A percentile compares a stretch with the other conserved stretches of the same genome.
These are phyloP conservation scores for Globisporangium uncinulatum DNA, from an alignment of 352 stramenopile genomes.

Conservation along the genomic window DNA sequence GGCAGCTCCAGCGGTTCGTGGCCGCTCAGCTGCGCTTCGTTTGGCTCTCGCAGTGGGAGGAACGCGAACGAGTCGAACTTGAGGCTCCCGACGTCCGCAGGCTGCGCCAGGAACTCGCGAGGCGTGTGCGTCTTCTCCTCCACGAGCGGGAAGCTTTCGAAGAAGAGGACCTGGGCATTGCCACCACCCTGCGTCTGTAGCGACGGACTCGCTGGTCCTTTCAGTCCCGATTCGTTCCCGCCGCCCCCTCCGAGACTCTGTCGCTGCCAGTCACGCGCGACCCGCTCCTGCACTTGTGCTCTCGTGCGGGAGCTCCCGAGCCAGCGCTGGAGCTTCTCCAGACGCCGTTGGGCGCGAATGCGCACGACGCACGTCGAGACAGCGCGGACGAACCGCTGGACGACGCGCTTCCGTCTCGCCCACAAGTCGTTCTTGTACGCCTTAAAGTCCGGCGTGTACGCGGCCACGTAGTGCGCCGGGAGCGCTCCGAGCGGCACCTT, in stretches of 20 bases:
- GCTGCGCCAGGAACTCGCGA: constrained; percentile 30
- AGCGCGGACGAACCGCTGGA: constrained; percentile 60
- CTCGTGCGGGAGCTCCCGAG: constrained; percentile 39
- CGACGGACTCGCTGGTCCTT: too few relatives aligned
- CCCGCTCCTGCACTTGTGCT: constrained; percentile 49
- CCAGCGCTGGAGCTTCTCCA: constrained; percentile 52
- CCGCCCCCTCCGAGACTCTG: constrained; percentile 5
- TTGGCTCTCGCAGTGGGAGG: constrained; percentile 51
- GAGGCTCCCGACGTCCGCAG: constrained; percentile 31
- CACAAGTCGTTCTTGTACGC: constrained; percentile 87
- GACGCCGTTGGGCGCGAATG: constrained; percentile 46
- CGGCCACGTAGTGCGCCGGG: constrained; percentile 32
- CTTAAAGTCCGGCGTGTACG: constrained; percentile 68
- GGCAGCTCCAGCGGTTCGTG: constrained; percentile 51
- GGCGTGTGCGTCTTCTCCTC: constrained; percentile 40
- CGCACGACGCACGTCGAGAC: constrained; percentile 75
- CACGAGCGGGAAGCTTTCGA: constrained; percentile 58
- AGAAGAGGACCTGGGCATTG: constrained; percentile 12
- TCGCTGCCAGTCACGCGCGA: constrained; percentile 45
- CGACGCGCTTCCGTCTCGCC: constrained; percentile 53
- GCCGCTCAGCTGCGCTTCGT: constrained; percentile 63
- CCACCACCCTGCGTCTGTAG: not conserved
- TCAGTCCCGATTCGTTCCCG: not conserved
- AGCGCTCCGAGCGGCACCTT: constrained; percentile 28
- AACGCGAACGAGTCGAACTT: constrained; percentile 53